Conservation (phyloP, 2,329 filamentous ascomycete genomes). For the Penicillium verrucosum region DNA sequence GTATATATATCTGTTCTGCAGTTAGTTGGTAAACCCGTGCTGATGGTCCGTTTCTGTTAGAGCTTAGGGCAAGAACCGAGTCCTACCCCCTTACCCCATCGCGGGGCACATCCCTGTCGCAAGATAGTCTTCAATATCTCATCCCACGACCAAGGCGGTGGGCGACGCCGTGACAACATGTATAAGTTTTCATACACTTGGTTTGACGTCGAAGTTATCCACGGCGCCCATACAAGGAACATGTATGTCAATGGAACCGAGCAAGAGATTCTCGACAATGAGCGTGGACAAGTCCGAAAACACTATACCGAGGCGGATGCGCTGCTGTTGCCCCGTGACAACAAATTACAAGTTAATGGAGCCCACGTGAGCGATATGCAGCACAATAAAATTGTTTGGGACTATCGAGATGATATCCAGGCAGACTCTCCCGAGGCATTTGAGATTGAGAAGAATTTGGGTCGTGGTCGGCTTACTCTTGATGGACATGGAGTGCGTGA, state of each 20-base stretch:
- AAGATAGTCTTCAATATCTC: slow-evolving; percentile 38
- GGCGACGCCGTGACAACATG: slow-evolving; percentile 14
- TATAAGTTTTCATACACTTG: slow-evolving; percentile 38
- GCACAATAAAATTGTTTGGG: slow-evolving; percentile 33
- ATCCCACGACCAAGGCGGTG: slow-evolving; percentile 38
- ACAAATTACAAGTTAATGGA: slow-evolving; percentile 34
- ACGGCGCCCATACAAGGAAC: slow-evolving; percentile 19
- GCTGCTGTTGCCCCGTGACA: slow-evolving; percentile 28
- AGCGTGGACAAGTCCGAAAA: slow-evolving; percentile 10
- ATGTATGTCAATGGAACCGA: slow-evolving; percentile 17
- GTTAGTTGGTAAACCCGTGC: slow-evolving; percentile 3
- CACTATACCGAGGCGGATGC: slow-evolving; percentile 24
- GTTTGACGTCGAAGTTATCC: slow-evolving; percentile 39
- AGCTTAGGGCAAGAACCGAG: slow-evolving; percentile 13
- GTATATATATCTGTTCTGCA: slow-evolving; percentile 15
- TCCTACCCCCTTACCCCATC: slow-evolving; percentile 31
- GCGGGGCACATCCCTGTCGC: slow-evolving; percentile 37
- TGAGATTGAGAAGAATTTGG: slow-evolving; percentile 29
- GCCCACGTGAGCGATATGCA: slow-evolving; percentile 20
- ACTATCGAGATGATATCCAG: slow-evolving; percentile 31
- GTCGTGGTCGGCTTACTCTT: slow-evolving; percentile 35
- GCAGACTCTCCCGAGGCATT: slow-evolving; percentile 33
- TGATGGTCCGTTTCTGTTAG: slow-evolving; percentile 8
- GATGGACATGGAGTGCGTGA: slow-evolving; percentile 35
- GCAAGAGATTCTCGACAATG: slow-evolving; percentile 16